phyloP scores from a whole-genome alignment of 768 basidiomycete species.

The Clathrus columnatus region DNA sequence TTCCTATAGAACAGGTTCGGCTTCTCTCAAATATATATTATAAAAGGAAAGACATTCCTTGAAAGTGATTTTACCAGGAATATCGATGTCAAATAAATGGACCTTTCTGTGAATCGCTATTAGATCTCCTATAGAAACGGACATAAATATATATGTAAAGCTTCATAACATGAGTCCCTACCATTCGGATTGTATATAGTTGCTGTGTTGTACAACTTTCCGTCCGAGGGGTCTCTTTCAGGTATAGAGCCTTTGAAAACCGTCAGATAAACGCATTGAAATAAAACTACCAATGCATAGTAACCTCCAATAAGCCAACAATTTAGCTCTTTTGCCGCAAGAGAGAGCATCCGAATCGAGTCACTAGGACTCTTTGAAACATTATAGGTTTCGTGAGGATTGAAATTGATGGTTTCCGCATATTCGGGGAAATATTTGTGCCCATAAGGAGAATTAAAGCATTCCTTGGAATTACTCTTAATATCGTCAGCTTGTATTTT shows the following conservation, averaged over 20 bases:
- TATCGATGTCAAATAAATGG: slow-evolving; percentile 96
- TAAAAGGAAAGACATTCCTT: slow-evolving; percentile 39
- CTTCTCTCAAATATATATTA: background rate
- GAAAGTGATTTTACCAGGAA: slow-evolving; percentile 85
- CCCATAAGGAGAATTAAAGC: slow-evolving; percentile 83
- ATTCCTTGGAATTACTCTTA: slow-evolving; percentile 49
- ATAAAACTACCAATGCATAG: slow-evolving; percentile 5
- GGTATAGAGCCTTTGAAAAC: slow-evolving; percentile 74
- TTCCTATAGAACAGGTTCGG: slow-evolving; percentile 42
- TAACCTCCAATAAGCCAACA: slow-evolving; percentile 92
- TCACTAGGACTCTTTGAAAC: slow-evolving; percentile 50
- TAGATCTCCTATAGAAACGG: slow-evolving; percentile 52
- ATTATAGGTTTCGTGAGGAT: slow-evolving; percentile 50
- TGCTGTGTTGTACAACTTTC: slow-evolving; percentile 85
- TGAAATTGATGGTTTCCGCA: slow-evolving; percentile 69
- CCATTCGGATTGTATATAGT: slow-evolving; percentile 84
- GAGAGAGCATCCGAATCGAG: slow-evolving; percentile 74
- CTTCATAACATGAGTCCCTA: slow-evolving; percentile 18
- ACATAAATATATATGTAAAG: no score
- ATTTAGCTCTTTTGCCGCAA: slow-evolving; percentile 64
- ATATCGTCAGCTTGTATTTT: background rate
- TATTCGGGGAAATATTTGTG: slow-evolving; percentile 72
- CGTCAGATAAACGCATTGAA: slow-evolving; percentile 1
- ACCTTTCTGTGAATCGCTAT: slow-evolving; percentile 88
- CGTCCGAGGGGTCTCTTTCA: slow-evolving; percentile 52